Percentiles rank a stretch among this genome's conserved stretches.
These are phyloP conservation scores for Solanum hybrid DNA, from an alignment of 305 asterid genomes.

Conservation along the genomic window DNA sequence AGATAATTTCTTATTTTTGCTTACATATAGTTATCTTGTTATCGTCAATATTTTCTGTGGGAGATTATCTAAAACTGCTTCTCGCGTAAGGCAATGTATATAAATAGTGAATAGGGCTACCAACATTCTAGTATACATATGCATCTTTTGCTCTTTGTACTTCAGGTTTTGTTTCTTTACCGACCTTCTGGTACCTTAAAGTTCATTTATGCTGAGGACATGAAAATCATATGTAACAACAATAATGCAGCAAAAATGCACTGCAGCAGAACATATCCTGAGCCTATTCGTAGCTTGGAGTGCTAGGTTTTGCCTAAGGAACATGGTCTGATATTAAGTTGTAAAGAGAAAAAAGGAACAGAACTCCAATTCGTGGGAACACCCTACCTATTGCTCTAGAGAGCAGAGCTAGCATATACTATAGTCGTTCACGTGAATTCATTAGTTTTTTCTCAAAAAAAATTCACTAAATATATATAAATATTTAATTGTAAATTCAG, in stretches of 20 bases:
- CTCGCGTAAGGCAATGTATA: background rate
- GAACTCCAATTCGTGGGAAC: background rate
- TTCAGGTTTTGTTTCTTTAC: background rate
- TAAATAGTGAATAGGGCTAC: conserved; percentile 2
- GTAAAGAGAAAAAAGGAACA: background rate
- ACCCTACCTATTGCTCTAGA: background rate
- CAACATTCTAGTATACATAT: background rate
- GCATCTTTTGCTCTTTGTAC: background rate
- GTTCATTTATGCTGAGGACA: background rate
- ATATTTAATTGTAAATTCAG: too few relatives aligned
- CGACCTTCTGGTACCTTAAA: background rate
- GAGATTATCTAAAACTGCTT: background rate
- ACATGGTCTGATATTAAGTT: background rate
- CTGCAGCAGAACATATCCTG: background rate
- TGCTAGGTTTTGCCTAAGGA: background rate
- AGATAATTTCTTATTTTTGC: conserved; percentile 1
- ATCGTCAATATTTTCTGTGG: background rate
- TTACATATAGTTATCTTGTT: background rate
- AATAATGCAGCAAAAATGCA: background rate
- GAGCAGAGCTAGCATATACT: background rate
- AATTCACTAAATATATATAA: background rate
- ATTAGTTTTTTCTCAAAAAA: background rate
- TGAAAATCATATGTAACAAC: background rate
- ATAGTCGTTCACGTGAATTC: background rate
- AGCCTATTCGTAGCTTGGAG: background rate